Base-by-base conservation (phyloP, 2,329 filamentous ascomycete species). In the Colletotrichum brevisporum region DNA sequence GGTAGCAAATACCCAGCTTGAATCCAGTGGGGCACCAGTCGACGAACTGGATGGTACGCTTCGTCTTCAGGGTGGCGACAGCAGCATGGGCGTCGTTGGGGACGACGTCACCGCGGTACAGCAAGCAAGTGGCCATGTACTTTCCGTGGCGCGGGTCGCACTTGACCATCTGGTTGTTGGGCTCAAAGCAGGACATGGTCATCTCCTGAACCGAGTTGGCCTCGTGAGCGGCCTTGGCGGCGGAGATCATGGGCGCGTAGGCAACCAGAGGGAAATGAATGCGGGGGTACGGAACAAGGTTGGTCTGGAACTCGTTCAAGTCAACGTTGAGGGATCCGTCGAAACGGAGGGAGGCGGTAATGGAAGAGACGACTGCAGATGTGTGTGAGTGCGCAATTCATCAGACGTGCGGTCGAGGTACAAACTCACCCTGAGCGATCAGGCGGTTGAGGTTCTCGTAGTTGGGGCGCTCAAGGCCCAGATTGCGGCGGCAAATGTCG, bases 1-100 rank as follows among this genome's bases (percentile, higher is more conserved):
- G 95, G 91, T 97, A 98, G 93, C 95, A 98, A 89, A 99, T 99
- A 89, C 96, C 96, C 76, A 99, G 94, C 93, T 99, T 99, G 92
- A 99, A 99, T 76, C 96, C 96, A 84, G 96, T 99, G 71, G 96
- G 96, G 91, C 96, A 99, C 96, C 96, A 99, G 87, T 99, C 96
- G 81, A 99, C 96, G 82, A 98, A 97, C 86, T 98, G 95, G 81
- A 99, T 97, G 77, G 96, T 97, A 79, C 94, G 93, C 93, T 98
- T 98, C 83, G 96, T 97, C 94, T 98, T 99, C 81, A 98, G 92
- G 74, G 93, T 94, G 72, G 95, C 95, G 75, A 98, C 95, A 74
- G 96, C 95, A 70, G 86, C 90, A 87, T 98, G 94, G 75, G 94
- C 93, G 79, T 98, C 95, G 86, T 97, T 97, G 84, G 95, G 94